Base-by-base conservation (phyloP, 345 rosid species). In the Microcos paniculata region DNA sequence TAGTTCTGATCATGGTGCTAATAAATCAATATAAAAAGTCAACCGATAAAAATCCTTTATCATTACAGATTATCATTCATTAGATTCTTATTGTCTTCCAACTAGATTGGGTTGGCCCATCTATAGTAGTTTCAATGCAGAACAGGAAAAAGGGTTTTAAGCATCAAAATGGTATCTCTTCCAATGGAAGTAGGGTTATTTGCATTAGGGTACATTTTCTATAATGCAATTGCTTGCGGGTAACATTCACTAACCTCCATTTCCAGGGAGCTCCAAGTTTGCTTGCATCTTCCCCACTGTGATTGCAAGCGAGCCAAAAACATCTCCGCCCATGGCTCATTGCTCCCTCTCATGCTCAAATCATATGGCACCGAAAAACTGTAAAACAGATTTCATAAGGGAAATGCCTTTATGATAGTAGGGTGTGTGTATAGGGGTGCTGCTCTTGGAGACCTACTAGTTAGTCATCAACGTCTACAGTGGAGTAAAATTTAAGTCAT, bases 281-380 rank as follows among this genome's bases (percentile, higher is more conserved):
- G 80, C 81, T 87, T 92, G 88, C 97, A 82, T 52, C 78, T 82
- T 80, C 80, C 90, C 93, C 91, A 83, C 76, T 85, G 89, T 6
- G 80, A 82, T 24, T 76, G 84, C 89, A 95, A 77, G 63, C 65
- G 73, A 43, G 77, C 84, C 45, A 92, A 62, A 81, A 92, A 90
- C 59, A 70, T 73, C 84, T 81, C 87, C 1, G 93, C 98, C 97
- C 98, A 91, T 0, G 83, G 84, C 74, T 94, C 98, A 8, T 87
- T 87, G 74, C 81, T 78, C 57, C 95, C 97, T 74, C 85, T 87
- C 94, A 90, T 90, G 90, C 99, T 95, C 81, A 91, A 84, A 24
- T 93, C 97, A 71, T 84, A 92, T 6, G 98, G 99, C 82, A 91
- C 98, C 0, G 97, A 90, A 78, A 95, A 95, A 79, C 99, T 95